Conservation (phyloP, 2,329 filamentous ascomycete species). For the Paraphaeosphaeria sporulosa region DNA sequence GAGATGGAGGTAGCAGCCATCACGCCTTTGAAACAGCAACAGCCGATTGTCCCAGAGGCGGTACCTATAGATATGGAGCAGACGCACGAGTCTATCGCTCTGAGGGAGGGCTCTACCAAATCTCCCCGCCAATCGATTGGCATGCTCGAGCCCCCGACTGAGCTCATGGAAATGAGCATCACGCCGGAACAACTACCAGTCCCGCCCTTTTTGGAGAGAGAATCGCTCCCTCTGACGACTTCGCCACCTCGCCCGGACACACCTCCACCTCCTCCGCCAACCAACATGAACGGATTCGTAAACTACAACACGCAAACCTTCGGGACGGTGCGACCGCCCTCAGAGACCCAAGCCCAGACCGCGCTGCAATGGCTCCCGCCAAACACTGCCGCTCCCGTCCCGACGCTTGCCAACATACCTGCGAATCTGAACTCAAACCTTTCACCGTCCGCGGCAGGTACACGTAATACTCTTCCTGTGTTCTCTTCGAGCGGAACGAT, state of each 20-base stretch:
- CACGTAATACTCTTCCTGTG: slow-evolving; percentile 56
- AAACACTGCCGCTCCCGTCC: slow-evolving; percentile 33
- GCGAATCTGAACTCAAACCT: slow-evolving; percentile 13
- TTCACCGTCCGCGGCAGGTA: slow-evolving; percentile 41
- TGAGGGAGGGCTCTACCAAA: neutral
- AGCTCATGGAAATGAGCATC: slow-evolving; percentile 40
- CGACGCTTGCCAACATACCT: neutral
- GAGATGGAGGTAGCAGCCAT: slow-evolving; percentile 30
- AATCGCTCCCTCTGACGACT: slow-evolving; percentile 28
- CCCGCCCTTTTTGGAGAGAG: slow-evolving; percentile 35
- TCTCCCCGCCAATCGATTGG: slow-evolving; percentile 27
- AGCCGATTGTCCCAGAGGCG: slow-evolving; percentile 31
- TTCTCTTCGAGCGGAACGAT: slow-evolving; percentile 54
- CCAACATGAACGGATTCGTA: slow-evolving; percentile 41
- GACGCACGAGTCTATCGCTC: neutral
- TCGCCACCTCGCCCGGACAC: slow-evolving; percentile 47
- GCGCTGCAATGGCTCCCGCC: slow-evolving; percentile 44
- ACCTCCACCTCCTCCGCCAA: slow-evolving; percentile 47
- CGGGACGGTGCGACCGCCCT: slow-evolving; percentile 13
- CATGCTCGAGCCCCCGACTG: slow-evolving; percentile 38
- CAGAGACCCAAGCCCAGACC: slow-evolving; percentile 24
- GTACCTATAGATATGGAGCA: slow-evolving; percentile 19
- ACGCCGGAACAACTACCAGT: slow-evolving; percentile 45
- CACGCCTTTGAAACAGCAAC: slow-evolving; percentile 37
- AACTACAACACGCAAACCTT: slow-evolving; percentile 38